Percentiles rank a stretch among this genome's conserved stretches.
phyloP scores from a whole-genome alignment of 73 alveolate genomes.

The Paramecium biaurelia region DNA sequence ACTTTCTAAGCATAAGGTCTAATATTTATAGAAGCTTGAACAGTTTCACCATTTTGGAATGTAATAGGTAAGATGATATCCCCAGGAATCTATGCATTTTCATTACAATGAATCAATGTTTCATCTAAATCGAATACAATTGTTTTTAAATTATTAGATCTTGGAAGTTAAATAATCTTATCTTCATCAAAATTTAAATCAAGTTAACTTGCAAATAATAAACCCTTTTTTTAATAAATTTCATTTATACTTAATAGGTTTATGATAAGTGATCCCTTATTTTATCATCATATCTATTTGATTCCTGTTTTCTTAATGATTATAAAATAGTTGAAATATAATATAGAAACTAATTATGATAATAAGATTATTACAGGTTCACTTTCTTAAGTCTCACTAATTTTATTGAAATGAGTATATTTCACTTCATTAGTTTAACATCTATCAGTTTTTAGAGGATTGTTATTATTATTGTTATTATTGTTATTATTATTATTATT shows the following conservation, averaged over 20 bases:
- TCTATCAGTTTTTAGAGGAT: neutral
- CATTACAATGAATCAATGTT: conserved; percentile 63
- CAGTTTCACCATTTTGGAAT: conserved; percentile 60
- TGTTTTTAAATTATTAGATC: conserved; percentile 30
- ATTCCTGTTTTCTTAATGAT: neutral
- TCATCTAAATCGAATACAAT: conserved; percentile 64
- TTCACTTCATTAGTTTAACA: neutral
- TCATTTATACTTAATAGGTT: conserved; percentile 10
- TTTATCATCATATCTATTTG: neutral
- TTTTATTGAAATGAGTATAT: neutral
- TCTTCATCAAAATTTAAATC: conserved; percentile 37
- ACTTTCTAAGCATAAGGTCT: conserved; percentile 90
- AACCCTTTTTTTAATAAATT: neutral
- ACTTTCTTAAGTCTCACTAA: neutral
- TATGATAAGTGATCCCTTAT: conserved; percentile 44
- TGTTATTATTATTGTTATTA: neutral
- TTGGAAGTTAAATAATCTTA: conserved; percentile 50
- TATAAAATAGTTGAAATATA: neutral
- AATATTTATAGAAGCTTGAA: conserved; percentile 88
- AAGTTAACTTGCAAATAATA: neutral
- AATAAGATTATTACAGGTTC: neutral
- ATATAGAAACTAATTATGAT: neutral
- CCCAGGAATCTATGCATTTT: conserved; percentile 7
- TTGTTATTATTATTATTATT: no score
- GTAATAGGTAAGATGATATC: conserved; percentile 60